Evolutionary conservation across 768 basidiomycete species (phyloP).

Genomic region (Termitomyces sp.): DNA sequence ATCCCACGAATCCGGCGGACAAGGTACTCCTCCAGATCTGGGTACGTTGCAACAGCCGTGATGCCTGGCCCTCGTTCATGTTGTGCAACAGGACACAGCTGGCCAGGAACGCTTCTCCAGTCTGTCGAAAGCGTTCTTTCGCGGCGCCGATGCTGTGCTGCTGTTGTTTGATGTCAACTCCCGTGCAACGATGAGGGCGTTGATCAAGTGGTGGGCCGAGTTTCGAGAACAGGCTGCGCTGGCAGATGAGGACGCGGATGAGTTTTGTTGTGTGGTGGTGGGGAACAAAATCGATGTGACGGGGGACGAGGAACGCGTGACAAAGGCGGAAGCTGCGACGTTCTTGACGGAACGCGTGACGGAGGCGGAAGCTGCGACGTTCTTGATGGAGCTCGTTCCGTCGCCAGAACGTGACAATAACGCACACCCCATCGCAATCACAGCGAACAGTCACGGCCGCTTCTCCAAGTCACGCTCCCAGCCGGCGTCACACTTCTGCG

Average conservation of each 20-base stretch:
- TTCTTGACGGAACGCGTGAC: constrained; percentile 41
- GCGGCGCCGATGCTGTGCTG: constrained; percentile 77
- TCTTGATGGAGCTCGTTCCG: constrained; percentile 57
- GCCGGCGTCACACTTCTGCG: constrained; percentile 34
- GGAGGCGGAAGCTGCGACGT: constrained; percentile 40
- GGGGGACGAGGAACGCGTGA: constrained; percentile 20
- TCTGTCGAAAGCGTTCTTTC: constrained; percentile 77
- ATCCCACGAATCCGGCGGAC: constrained; percentile 49
- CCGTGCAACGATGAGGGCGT: constrained; percentile 49
- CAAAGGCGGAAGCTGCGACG: constrained; percentile 37
- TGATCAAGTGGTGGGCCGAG: constrained; percentile 75
- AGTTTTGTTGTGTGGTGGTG: constrained; percentile 70
- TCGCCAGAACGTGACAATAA: no score
- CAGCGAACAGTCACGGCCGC: constrained; percentile 18
- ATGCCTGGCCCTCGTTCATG: background rate
- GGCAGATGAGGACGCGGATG: constrained; percentile 50
- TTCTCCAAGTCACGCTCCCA: constrained; percentile 40
- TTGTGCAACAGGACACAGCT: constrained; percentile 59
- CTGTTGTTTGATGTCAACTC: constrained; percentile 78
- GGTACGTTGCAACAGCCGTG: constrained; percentile 22
- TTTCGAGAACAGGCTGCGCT: constrained; percentile 67
- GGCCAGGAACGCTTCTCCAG: constrained; percentile 87
- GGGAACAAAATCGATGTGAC: constrained; percentile 75
- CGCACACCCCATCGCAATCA: constrained; percentile 14
- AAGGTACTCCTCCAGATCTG: constrained; percentile 62